Percentiles rank a stretch among this genome's conserved stretches.
Evolutionary conservation across 352 stramenopile species (phyloP).

Genomic region (Thraustochytrium striatum): DNA sequence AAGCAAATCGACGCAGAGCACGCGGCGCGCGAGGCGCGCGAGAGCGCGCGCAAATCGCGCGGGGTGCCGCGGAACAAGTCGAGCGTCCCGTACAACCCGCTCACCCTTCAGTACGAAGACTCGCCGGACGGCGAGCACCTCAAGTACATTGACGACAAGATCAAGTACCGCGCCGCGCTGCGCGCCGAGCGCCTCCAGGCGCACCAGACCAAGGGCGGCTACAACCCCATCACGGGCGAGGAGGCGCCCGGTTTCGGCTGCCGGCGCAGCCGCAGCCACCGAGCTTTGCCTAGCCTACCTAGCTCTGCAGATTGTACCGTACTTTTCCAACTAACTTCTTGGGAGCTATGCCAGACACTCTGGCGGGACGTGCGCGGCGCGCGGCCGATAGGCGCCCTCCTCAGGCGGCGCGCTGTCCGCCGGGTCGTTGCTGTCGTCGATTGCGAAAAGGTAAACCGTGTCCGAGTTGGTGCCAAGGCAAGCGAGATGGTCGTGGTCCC

Average conservation of each 20-base stretch:
- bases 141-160: constrained; percentile 40
- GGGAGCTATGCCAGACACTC: too few relatives aligned
- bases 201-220: constrained; percentile 41
- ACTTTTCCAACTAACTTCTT: too few relatives aligned
- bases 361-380: too few relatives aligned
- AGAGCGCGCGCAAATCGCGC: background rate
- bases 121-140: constrained; percentile 9
- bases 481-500: constrained; percentile 29
- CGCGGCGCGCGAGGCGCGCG: background rate
- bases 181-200: constrained; percentile 15
- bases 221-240: constrained; percentile 46
- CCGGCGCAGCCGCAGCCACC: constrained; percentile 16
- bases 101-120: constrained; percentile 45
- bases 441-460: constrained; percentile 39
- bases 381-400: background rate
- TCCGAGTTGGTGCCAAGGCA: background rate
- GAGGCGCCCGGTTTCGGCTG: background rate
- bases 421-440: constrained; percentile 4
- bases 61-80: constrained; percentile 12
- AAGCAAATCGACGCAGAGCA: background rate
- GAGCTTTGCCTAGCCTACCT: too few relatives aligned
- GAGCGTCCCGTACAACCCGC: constrained; percentile 46
- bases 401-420: background rate
- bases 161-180: constrained; percentile 14
- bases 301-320: too few relatives aligned